These are phyloP conservation scores for Barbatosphaeria neglecta DNA, from an alignment of 495 filamentous ascomycete species.

Conservation along the genomic window DNA sequence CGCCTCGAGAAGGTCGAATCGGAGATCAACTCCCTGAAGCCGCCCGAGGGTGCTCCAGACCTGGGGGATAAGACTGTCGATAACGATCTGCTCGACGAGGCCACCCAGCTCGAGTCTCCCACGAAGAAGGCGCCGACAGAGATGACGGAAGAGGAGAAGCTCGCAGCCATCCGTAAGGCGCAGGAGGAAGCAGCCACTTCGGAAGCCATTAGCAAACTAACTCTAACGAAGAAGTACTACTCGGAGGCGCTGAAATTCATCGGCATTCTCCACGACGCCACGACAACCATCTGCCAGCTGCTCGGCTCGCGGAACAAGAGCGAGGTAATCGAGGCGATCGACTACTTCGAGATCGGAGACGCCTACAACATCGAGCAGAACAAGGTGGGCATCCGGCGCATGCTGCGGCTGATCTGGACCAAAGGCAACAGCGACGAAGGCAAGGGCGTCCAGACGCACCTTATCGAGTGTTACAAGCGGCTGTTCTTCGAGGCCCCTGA, in stretches of 20 bases:
- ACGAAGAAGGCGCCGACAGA: conserved; percentile 39
- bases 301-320: conserved; percentile 91
- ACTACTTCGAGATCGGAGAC: conserved; percentile 89
- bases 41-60: conserved; percentile 65
- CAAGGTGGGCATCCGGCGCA: conserved; percentile 77
- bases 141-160: conserved; percentile 46
- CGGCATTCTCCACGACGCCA: conserved; percentile 77
- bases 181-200: conserved; percentile 56
- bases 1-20: conserved; percentile 68
- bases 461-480: conserved; percentile 93
- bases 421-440: conserved; percentile 99
- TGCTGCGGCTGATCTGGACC: conserved; percentile 96
- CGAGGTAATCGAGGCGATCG: conserved; percentile 97
- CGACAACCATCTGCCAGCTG: conserved; percentile 67
- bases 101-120: conserved; percentile 66
- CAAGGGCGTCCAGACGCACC: conserved; percentile 91
- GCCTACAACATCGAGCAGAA: conserved; percentile 92
- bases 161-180: conserved; percentile 51
- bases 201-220: conserved; percentile 72
- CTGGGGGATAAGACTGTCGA: conserved; percentile 62
- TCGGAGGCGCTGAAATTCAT: conserved; percentile 88
- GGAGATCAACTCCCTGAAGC: conserved; percentile 71
- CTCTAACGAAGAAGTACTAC: conserved; percentile 82
- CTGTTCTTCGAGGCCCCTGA: conserved; percentile 93
- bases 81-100: conserved; percentile 72